Conservation (phyloP, 768 basidiomycete species). For the Tylopilus rubrobrunneus region DNA sequence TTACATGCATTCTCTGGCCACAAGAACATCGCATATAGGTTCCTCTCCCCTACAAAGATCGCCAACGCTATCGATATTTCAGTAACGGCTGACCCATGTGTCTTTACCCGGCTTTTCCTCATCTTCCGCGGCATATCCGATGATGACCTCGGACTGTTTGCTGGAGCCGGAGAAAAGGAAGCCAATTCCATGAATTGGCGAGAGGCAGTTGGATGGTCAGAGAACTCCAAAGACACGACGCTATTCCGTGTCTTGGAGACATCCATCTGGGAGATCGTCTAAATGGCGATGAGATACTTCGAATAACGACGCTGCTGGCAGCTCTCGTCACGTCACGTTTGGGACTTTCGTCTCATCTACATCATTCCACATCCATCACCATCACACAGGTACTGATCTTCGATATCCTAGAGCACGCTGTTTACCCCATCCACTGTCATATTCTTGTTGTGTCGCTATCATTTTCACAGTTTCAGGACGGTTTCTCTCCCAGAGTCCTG, state of each 20-base stretch:
- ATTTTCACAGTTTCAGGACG: constrained; percentile 2
- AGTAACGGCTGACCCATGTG: constrained; percentile 74
- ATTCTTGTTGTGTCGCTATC: no score
- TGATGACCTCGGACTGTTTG: constrained; percentile 72
- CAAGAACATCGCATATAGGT: constrained; percentile 89
- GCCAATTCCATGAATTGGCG: constrained; percentile 80
- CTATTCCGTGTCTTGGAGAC: constrained; percentile 79
- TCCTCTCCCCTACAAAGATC: constrained; percentile 73
- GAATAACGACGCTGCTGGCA: constrained; percentile 19
- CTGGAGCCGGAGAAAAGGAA: constrained; percentile 81
- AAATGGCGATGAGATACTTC: constrained; percentile 7
- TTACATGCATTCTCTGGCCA: constrained; percentile 68
- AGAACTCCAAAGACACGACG: constrained; percentile 69
- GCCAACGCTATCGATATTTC: constrained; percentile 86
- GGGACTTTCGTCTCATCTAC: constrained; percentile 9
- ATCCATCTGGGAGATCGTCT: constrained; percentile 70
- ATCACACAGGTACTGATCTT: constrained; percentile 7
- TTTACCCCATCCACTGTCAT: constrained; percentile 14
- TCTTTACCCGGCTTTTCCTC: constrained; percentile 81
- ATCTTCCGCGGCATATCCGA: constrained; percentile 82
- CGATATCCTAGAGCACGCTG: constrained; percentile 27
- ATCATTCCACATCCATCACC: constrained; percentile 4
- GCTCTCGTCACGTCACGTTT: constrained; percentile 8
- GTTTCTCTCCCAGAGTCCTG: constrained; percentile 1
- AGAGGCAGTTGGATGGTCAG: constrained; percentile 75